Base-by-base conservation (phyloP, 2,329 filamentous ascomycete species). In the Fusarium equiseti region DNA sequence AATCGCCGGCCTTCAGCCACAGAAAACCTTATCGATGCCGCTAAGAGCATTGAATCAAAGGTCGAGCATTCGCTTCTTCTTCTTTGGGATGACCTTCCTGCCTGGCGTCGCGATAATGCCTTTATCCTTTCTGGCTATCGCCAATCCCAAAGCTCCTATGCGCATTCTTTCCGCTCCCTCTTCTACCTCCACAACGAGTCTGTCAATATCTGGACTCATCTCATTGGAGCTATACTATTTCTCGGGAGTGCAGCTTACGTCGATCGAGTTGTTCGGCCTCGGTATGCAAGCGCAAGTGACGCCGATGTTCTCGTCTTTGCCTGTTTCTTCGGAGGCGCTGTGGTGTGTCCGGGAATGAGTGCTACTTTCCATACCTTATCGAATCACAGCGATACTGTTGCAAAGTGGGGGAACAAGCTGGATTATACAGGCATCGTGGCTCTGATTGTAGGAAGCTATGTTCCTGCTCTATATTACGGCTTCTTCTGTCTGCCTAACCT, bases 361-460 rank as follows among this genome's bases (percentile, higher is more conserved):
- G 92, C 94, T 8, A 92, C 91, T 5, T 99, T 90, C 78, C 96
- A 99, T 79, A 88, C 92, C 3, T 87, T 98, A 50, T 89, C 87
- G 24, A 97, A 98, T 72, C 96, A 99, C 80, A 96, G 92, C 20
- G 88, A 89, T 40, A 81, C 82, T 3, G 93, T 98, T 16, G 90
- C 92, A 4, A 90, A 88, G 67, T 92, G 94, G 84, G 95, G 95
- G 13, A 98, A 98, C 79, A 93, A 97, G 79, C 83, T 98, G 60
- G 96, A 99, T 79, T 98, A 99, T 79, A 89, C 95, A 8, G 96
- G 96, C 9, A 99, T 99, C 73, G 93, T 98, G 31, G 89, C 91
- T 51, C 83, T 99, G 72, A 98, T 98, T 63, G 92, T 95, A 72
- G 96, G 96, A 9, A 95, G 92, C 78, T 97, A 95, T 77, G 89